Base-by-base conservation (phyloP, 2,329 filamentous ascomycete genomes). In the Juglanconis oblonga region DNA sequence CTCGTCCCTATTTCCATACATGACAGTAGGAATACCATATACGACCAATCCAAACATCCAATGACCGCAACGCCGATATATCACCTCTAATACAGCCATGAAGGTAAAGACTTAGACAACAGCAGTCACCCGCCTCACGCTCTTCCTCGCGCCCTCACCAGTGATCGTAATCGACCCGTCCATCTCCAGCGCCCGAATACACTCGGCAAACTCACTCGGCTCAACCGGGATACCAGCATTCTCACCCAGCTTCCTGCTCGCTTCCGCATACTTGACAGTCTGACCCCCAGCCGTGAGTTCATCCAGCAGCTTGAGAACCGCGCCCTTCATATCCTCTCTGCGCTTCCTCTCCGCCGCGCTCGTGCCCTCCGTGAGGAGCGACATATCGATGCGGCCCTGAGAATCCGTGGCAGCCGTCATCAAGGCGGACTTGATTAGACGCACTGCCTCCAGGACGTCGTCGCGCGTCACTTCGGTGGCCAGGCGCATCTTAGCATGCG, bases 391-490 rank as follows among this genome's bases (percentile, higher is more conserved):
- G 59, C 97, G 82, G 58, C 95, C 95, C 67, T 96, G 83, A 0
- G 91, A 79, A 72, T 99, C 96, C 0, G 96, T 99, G n/a, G 95
- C 95, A 0, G 94, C 91, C 65, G 96, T 96, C 81, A 98, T 98
- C 70, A 99, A 86, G 1, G 96, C 95, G 1, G 88, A 90, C 70
- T 94, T 92, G 75, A 99, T 99, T 47, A 99, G 81, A 10, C 95
- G 89, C 51, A 96, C 91, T 0, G 95, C 93, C 77, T 99, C 95
- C 53, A 86, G 79, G 5, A 99, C 96, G 69, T 99, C 96, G 52
- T 84, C 83, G 33, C 83, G 85, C 0, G 90, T 92, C 47, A 99
- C 95, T 13, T 81, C 84, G 3, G 80, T 73, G 0, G 89, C 86
- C 5, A 99, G 84, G 4, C 95, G 90, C 96, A 99, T 99, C 76